Conservation (phyloP, 257 asterid genomes). For the Gynochthodes officinalis region DNA sequence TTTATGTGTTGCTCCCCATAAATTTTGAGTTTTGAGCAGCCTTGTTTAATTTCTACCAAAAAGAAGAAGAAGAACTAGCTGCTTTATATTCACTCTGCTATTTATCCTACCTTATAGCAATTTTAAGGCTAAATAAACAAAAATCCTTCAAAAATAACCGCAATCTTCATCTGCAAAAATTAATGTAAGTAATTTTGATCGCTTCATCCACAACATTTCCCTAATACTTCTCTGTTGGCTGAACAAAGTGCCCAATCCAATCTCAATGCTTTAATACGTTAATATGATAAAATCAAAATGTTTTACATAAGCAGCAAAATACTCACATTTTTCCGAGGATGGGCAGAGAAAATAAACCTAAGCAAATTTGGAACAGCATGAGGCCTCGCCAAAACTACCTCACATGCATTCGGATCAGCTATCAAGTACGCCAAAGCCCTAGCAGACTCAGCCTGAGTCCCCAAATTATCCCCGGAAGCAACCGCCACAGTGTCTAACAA, state of each 20-base stretch:
- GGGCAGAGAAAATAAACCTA: slow-evolving; percentile 92
- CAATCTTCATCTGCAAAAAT: no score
- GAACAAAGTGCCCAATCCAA: not conserved
- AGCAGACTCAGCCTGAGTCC: slow-evolving; percentile 87
- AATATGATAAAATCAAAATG: no score
- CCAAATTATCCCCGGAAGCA: slow-evolving; percentile 53
- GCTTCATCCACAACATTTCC: not conserved
- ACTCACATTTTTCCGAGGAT: slow-evolving; percentile 74
- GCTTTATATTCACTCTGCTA: not conserved
- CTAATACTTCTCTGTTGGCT: not conserved
- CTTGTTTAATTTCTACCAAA: no score
- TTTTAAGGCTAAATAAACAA: not conserved
- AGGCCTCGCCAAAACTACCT: slow-evolving; percentile 77
- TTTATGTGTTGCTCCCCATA: not conserved
- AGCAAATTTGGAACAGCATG: slow-evolving; percentile 75
- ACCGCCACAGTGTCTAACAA: slow-evolving; percentile 75
- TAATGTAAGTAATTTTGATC: not conserved
- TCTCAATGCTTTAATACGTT: not conserved
- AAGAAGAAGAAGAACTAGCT: no score
- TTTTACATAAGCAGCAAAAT: not conserved
- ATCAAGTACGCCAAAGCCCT: slow-evolving; percentile 91
- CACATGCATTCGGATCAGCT: slow-evolving; percentile 77
- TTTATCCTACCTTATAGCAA: not conserved
- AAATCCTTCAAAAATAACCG: not conserved
- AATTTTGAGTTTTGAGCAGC: not conserved